Evolutionary conservation across 2,329 filamentous ascomycete species (phyloP), one percentile per base, ranked within the genome.

Genomic region (Neocucurbitaria cava): DNA sequence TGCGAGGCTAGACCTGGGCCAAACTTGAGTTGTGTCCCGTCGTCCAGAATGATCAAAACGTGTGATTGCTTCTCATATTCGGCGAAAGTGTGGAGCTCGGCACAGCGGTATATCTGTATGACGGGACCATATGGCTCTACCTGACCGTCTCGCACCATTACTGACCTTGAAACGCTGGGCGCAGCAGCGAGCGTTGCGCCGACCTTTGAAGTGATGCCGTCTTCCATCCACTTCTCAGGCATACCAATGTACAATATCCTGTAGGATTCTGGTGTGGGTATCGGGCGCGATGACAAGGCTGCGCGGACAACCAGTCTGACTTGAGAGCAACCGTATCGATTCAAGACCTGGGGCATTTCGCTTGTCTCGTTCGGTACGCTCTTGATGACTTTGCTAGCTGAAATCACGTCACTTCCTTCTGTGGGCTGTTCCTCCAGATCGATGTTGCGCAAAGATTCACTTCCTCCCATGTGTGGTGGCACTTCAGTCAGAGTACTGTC

Each of bases 181-280:
- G 67, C 65, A 11, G 70, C 65, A 44, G 63, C 59, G 35, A 76
- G 66, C 21, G 73, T 72, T 23, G 65, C 62, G n/a, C 64, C 66
- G 28, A 76, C 69, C 28, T 71, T 65, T 7, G 54, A 52, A 24
- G 64, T 68, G 36, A 74, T 69, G 18, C 64, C 64, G 24, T 69
- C 59, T 49, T 69, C 64, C n/a, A 60, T 61, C 71, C 72, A 75
- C 26, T 59, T 56, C 21, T 68, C 63, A 20, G 68, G 62, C 39
- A 60, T 58, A 9, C 73, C 73, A 31, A 75, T 56, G 56, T 68
- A 75, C 2, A 75, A 52, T 24, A 76, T 65, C 46, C 65, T 69
- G 62, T 70, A 76, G 0, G 69, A 66, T 7, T 66, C 61, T 33
- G 65, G 57, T 8, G 68, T 62, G 15, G 69, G 57, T 3, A 75